Base-by-base conservation (phyloP, 83 land plant genomes). In the Picea abies region DNA sequence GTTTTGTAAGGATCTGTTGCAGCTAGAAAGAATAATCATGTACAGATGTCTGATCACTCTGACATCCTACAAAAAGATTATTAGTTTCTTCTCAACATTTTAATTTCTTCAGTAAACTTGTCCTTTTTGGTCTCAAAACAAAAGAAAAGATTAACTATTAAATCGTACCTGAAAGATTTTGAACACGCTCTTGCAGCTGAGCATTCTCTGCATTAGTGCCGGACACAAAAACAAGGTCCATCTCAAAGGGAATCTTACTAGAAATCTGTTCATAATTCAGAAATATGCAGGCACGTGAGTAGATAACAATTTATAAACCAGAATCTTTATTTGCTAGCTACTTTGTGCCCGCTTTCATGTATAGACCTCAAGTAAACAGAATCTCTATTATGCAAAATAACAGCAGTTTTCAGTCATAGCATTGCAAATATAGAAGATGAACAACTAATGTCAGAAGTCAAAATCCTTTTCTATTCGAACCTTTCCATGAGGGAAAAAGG, bases 161-260 rank as follows among this genome's bases (percentile, higher is more conserved):
- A 61, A 80, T 26, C 49, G 12, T 68, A 97, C 99, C 99, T 90
- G 97, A 80, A 81, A 98, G 93, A 61, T 83, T 90, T 75, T 81
- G 67, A 35, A 96, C 65, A 61, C 99, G 95, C 22, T 86, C 87
- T 71, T 86, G 79, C 25, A 84, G 81, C 35, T 82, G 85, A 81
- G 88, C 85, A 65, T 61, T 86, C 63, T 85, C 39, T 23, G 58
- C 73, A 81, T 84, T 83, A 81, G 88, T 82, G 71, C 91, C 94
- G 71, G 99, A 92, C 26, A 95, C 85, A 89, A 95, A 97, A 61
- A 84, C 95, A 47, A 94, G 47, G 82, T 97, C 98, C 67, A 92
- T 61, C 81, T 86, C 81, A 19, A 94, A 87, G 73, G 98, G 98
- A 69, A 90, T 80, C 52, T 76, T 89, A 11, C 88, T 89, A 72